A percentile compares a stretch with the other conserved stretches of the same genome.
phyloP scores from a whole-genome alignment of 108 stramenopile species.

The Cyclotella choctawhatcheeana region DNA sequence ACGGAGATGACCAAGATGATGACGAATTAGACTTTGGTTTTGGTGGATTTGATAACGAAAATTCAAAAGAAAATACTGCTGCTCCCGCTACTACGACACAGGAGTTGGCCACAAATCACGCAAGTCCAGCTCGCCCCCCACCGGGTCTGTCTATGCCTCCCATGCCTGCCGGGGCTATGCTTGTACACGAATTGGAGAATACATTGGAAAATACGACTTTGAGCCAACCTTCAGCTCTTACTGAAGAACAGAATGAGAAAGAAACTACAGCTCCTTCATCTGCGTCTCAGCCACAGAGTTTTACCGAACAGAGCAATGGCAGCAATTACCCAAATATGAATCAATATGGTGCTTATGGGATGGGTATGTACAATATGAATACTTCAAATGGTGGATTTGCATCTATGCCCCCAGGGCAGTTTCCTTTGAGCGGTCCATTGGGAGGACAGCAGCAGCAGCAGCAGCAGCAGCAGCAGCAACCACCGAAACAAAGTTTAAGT shows the following conservation, averaged over 20 bases:
- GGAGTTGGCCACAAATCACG: slow-evolving; percentile 35
- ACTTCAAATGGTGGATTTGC: slow-evolving; percentile 35
- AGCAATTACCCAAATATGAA: slow-evolving; percentile 56
- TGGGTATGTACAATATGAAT: slow-evolving; percentile 63
- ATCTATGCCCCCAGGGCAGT: slow-evolving; percentile 53
- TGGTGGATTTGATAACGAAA: slow-evolving; percentile 73
- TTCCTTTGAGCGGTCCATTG: slow-evolving; percentile 51
- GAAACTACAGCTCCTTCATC: slow-evolving; percentile 5
- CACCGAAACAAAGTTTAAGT: slow-evolving; percentile 63
- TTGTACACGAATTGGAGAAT: slow-evolving; percentile 86
- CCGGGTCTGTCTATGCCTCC: slow-evolving; percentile 90
- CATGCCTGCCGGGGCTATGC: slow-evolving; percentile 81
- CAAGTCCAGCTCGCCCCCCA: slow-evolving; percentile 85
- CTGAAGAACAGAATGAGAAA: neutral
- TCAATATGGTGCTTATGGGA: slow-evolving; percentile 61
- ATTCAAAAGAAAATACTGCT: slow-evolving; percentile 50
- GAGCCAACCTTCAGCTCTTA: neutral
- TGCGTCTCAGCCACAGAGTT: slow-evolving; percentile 46
- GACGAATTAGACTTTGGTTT: slow-evolving; percentile 86
- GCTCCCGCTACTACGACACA: slow-evolving; percentile 15
- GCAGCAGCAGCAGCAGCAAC: too few relatives aligned
- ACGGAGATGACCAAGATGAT: slow-evolving; percentile 59
- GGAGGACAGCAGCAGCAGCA: too few relatives aligned
- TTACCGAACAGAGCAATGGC: slow-evolving; percentile 21
- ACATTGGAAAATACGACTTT: slow-evolving; percentile 66